phyloP scores from a whole-genome alignment of 225 moss, liverwort and hornwort genomes.

The Physcomitrium patens region DNA sequence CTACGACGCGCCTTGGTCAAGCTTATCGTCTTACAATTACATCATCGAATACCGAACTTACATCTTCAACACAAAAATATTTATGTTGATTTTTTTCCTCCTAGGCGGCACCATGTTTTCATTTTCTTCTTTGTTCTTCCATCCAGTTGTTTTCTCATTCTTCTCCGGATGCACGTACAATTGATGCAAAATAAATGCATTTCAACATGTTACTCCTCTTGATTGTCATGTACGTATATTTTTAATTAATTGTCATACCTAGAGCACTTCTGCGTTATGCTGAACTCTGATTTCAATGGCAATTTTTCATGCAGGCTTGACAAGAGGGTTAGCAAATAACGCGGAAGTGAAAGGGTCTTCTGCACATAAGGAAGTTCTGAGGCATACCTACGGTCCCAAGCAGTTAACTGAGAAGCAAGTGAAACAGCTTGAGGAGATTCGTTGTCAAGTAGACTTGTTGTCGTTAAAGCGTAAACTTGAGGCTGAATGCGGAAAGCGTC shows the following conservation, averaged over 20 bases:
- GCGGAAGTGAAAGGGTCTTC: conserved; percentile 26
- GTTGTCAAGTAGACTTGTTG: conserved; percentile 48
- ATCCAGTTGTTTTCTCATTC: not conserved
- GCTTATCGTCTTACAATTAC: not conserved
- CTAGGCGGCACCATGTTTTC: not conserved
- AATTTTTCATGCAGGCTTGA: conserved; percentile 22
- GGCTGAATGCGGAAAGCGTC: conserved; percentile 40
- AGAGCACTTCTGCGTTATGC: conserved; percentile 8
- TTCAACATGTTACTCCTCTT: not conserved
- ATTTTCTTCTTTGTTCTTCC: not conserved
- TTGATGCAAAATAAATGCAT: not conserved
- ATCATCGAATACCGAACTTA: not conserved
- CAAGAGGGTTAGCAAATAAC: conserved; percentile 25
- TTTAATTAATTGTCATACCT: not conserved
- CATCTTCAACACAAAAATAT: not conserved
- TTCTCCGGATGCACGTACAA: not conserved
- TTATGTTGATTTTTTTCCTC: conserved; percentile 4
- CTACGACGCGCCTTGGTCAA: not conserved
- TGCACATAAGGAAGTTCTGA: conserved; percentile 25
- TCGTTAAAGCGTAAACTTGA: conserved; percentile 42
- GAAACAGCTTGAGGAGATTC: conserved; percentile 52
- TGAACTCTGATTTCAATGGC: conserved; percentile 15
- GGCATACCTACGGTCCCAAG: conserved; percentile 23
- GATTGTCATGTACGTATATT: not conserved
- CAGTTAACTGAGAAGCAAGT: conserved; percentile 34